Conservation (phyloP, 176 grass and related monocot species). For the Avena eriantha region DNA sequence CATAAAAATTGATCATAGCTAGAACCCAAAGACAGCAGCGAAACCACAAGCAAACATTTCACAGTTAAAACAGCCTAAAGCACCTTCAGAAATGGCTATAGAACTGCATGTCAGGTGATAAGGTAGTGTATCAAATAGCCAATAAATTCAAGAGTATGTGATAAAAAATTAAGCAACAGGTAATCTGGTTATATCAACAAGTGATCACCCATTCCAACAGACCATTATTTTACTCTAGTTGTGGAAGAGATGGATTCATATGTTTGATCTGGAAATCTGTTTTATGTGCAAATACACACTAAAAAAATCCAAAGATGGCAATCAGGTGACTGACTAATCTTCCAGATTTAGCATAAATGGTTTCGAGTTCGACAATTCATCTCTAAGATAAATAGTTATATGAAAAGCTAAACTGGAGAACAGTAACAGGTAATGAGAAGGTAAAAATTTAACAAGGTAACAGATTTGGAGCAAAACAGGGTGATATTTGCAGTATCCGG, state of each 20-base stretch:
- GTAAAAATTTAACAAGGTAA: background rate
- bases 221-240: background rate
- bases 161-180: background rate
- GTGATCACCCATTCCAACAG: background rate
- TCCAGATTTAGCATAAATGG: background rate
- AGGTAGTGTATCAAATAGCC: background rate
- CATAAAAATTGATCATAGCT: background rate
- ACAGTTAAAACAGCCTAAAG: conserved; percentile 1
- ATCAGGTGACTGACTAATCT: background rate
- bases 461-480: background rate
- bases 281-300: background rate
- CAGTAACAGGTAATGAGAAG: background rate
- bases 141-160: background rate
- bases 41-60: conserved; percentile 4
- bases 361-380: conserved; percentile 1
- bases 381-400: background rate
- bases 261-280: background rate
- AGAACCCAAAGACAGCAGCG: background rate
- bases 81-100: background rate
- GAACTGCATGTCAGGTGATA: background rate
- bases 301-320: background rate
- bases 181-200: background rate
- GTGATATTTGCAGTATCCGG: too few relatives aligned
- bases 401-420: background rate
- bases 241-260: background rate